Evolutionary conservation across 331 rosid genomes (phyloP), one percentile per base, ranked within the genome.

Genomic region (Spiraea crenata): DNA sequence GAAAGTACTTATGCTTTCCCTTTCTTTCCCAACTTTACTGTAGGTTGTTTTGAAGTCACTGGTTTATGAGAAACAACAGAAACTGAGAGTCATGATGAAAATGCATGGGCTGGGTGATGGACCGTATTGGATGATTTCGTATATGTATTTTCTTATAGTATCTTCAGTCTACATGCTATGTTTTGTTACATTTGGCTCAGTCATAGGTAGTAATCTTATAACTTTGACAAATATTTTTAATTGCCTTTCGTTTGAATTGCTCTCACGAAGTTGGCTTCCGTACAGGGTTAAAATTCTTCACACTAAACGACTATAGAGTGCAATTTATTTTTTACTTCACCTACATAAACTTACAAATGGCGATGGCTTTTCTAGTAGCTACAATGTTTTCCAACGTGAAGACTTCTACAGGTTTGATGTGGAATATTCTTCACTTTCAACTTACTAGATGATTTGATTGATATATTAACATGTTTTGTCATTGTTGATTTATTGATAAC

Each of bases 41-140:
- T 34, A 88, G 92, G 90, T 88, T 65, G 69, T 77, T 19, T 60
- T 88, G 84, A 81, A 77, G 60, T 69, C 93, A 3, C 79, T 88
- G 77, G 93, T 90, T 47, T 88, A 88, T 65, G 93, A 90, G 83
- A 90, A 84, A 67, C 80, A 90, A 70, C 85, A 90, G 58, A 88
- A 82, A 47, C 74, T 90, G 75, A 82, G 93, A 86, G 86, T 90
- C 77, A 90, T 90, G 92, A 90, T 90, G 96, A 85, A 90, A 80
- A 90, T 90, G 92, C 96, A 90, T 14, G 96, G 96, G 65, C 96
- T 90, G 76, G 92, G 92, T 25, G 90, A 90, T 59, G 90, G 87
- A 67, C 83, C 96, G 1, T 90, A 90, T 65, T 88, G 93, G 96
- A 45, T 79, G 78, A 90, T 90, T 59, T 70, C 92, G 12, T 90